Conservation (phyloP, 176 grass and related monocot species). For the Paspalum vaginatum region DNA sequence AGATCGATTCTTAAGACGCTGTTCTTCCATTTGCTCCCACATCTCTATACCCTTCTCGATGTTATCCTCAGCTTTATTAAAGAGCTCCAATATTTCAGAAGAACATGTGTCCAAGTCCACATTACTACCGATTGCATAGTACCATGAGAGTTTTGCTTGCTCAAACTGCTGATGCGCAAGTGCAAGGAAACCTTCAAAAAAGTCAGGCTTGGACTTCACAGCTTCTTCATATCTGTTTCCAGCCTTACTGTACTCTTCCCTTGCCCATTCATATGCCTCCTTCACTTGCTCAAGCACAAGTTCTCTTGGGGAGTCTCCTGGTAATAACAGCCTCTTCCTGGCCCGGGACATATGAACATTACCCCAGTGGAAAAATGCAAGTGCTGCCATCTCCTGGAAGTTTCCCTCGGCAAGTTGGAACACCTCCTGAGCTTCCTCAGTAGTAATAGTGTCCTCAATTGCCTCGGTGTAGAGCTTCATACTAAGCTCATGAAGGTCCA, state of each 20-base stretch:
- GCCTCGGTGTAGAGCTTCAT: conserved; percentile 87
- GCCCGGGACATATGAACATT: conserved; percentile 90
- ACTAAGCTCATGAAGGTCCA: conserved; percentile 82
- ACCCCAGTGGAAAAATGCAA: conserved; percentile 92
- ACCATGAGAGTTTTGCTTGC: conserved; percentile 80
- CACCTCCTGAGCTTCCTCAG: conserved; percentile 87
- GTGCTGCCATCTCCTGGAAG: conserved; percentile 90
- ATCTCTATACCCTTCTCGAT: conserved; percentile 71
- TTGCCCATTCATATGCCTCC: conserved; percentile 69
- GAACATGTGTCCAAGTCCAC: conserved; percentile 45
- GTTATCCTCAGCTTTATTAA: conserved; percentile 72
- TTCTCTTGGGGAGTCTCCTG: conserved; percentile 57
- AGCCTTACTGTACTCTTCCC: conserved; percentile 62
- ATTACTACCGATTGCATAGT: conserved; percentile 57
- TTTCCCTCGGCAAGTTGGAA: conserved; percentile 74
- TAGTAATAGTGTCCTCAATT: conserved; percentile 86
- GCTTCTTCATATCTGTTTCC: conserved; percentile 66
- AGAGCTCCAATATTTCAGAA: conserved; percentile 62
- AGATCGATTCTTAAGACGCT: conserved; percentile 58
- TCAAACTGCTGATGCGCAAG: conserved; percentile 79
- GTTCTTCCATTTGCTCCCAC: conserved; percentile 72
- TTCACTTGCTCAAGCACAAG: conserved; percentile 60
- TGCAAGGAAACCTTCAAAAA: conserved; percentile 82
- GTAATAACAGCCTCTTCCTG: conserved; percentile 70
- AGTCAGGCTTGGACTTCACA: conserved; percentile 63